phyloP scores from a whole-genome alignment of 495 filamentous ascomycete genomes.

The Staphylotrichum longicolle region DNA sequence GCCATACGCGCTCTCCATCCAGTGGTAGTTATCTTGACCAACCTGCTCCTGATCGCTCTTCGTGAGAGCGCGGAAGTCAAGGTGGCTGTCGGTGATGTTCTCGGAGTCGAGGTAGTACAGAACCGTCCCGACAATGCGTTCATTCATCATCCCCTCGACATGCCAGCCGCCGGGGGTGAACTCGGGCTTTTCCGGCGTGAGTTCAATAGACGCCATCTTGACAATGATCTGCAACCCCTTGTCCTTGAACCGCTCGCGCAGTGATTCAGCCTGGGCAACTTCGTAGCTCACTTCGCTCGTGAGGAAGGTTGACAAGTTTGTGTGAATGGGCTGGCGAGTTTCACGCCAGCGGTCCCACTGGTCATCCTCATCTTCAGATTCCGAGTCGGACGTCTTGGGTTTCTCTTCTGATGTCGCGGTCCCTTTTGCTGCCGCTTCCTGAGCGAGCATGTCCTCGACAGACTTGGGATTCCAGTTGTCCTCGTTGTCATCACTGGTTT shows the following conservation, averaged over 20 bases:
- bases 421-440: neutral
- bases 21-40: constrained; percentile 29
- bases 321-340: constrained; percentile 32
- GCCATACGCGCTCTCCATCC: constrained; percentile 32
- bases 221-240: constrained; percentile 60
- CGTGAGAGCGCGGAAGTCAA: constrained; percentile 53
- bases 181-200: constrained; percentile 57
- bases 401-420: neutral
- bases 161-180: constrained; percentile 39
- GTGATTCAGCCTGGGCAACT: constrained; percentile 5
- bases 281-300: constrained; percentile 31
- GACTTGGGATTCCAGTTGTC: constrained; percentile 3
- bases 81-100: constrained; percentile 55
- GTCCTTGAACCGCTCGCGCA: constrained; percentile 39
- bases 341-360: constrained; percentile 24
- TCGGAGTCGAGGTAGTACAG: constrained; percentile 60
- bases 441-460: neutral
- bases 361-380: neutral
- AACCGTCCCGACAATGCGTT: constrained; percentile 56
- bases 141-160: constrained; percentile 56
- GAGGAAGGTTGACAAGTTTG: constrained; percentile 19
- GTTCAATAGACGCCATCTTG: constrained; percentile 60
- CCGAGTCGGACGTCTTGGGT: neutral
- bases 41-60: constrained; percentile 23
- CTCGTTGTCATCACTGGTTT: neutral